Evolutionary conservation across 2,329 filamentous ascomycete genomes (phyloP), one percentile per base, ranked within the genome.

Genomic region (Exophiala calicioides): DNA sequence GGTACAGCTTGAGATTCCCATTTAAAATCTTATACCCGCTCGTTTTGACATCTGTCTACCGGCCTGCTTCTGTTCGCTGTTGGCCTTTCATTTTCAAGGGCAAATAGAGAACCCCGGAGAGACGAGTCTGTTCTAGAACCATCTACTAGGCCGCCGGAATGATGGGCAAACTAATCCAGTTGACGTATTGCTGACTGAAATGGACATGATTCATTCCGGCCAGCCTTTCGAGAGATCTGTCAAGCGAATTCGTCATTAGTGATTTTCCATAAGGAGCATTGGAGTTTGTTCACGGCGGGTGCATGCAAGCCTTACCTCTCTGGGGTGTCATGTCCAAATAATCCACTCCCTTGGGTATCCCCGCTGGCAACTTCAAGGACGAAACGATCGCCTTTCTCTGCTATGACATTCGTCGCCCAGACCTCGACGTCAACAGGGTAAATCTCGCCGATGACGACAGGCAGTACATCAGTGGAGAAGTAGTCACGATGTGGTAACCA

Each of bases 401-500:
- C 61, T 3, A 67, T 59, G 2, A 67, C 63, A 35, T 67, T 66
- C 1, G 63, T 67, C 8, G 64, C 63, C 65, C 65, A 67, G 23
- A 67, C 50, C 50, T 67, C 65, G 19, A 78, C 67, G 51, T 78
- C 75, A 3, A 77, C 71, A 0, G 66, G 62, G 47, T 78, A 77
- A 0, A 78, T 66, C 36, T 76, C 73, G 3, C 73, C 73, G 0
- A 70, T 67, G 23, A 74, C 66, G 5, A 79, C 74, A 5, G 73
- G 70, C 16, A 62, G 64, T 3, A 68, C 66, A 49, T 77, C 74
- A 0, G 67, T 73, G 37, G 69, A 72, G 50, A 68, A 69, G 57
- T 78, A 78, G 39, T 78, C 70, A 12, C 76, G 68, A 52, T 73
- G 68, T 1, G 76, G 75, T 3, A 78, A 61, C 50, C 66, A 76